Evolutionary conservation across 306 rosid species (phyloP).

Genomic region (Acmispon strigosus): DNA sequence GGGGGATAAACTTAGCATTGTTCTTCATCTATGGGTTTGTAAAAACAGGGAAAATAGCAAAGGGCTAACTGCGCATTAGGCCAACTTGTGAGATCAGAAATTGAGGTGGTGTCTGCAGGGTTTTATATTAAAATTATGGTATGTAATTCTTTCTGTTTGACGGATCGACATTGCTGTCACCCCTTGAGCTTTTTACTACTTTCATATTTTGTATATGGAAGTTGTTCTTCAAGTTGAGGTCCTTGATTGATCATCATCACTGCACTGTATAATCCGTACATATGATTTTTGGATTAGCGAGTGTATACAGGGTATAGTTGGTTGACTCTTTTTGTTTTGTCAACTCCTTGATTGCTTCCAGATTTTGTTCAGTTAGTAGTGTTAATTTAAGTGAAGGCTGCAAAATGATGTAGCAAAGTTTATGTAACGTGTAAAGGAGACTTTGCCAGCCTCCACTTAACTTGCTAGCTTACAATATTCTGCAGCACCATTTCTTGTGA

Average conservation of each 20-base stretch:
- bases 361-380: constrained; percentile 28
- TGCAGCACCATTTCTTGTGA: constrained; percentile 18
- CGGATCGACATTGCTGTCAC: constrained; percentile 35
- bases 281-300: constrained; percentile 65
- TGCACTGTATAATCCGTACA: constrained; percentile 49
- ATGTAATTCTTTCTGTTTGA: constrained; percentile 58
- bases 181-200: constrained; percentile 34
- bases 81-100: constrained; percentile 40
- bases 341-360: constrained; percentile 23
- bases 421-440: constrained; percentile 31
- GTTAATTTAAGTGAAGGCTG: constrained; percentile 30
- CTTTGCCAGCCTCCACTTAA: constrained; percentile 15
- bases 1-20: constrained; percentile 37
- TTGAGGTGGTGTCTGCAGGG: constrained; percentile 41
- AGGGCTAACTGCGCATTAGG: constrained; percentile 35
- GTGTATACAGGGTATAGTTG: constrained; percentile 66
- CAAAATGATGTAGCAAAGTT: constrained; percentile 31
- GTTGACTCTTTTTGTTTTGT: constrained; percentile 25
- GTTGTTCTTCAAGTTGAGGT: constrained; percentile 41
- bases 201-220: constrained; percentile 31
- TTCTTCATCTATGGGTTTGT: constrained; percentile 31
- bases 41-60: constrained; percentile 29
- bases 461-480: constrained; percentile 18
- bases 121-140: constrained; percentile 45
- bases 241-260: constrained; percentile 41